Evolutionary conservation across 2,329 filamentous ascomycete genomes (phyloP).

Genomic region (Coniochaeta ligniaria): DNA sequence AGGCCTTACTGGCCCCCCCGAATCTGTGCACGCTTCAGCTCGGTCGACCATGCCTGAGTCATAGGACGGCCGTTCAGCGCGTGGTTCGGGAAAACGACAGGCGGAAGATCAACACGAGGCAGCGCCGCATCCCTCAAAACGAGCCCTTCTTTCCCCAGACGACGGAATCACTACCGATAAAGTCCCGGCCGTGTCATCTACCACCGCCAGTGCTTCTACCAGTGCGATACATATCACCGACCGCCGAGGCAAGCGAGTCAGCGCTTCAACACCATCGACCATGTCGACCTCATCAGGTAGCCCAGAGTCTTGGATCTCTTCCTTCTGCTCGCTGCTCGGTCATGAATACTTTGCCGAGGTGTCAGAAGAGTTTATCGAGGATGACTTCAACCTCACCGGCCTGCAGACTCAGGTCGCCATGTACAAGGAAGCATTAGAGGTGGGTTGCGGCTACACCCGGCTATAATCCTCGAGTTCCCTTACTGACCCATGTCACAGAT

Average conservation of each 20-base stretch:
- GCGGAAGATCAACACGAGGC: not conserved
- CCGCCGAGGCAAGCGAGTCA: slow-evolving; percentile 3
- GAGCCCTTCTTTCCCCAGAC: not conserved
- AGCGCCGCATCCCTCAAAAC: not conserved
- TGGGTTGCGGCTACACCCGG: slow-evolving; percentile 20
- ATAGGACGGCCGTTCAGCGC: slow-evolving; percentile 1
- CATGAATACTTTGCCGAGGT: slow-evolving; percentile 99
- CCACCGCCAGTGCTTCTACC: not conserved
- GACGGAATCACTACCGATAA: not conserved
- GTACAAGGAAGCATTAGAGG: slow-evolving; percentile 97
- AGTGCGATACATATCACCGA: not conserved
- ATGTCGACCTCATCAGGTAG: slow-evolving; percentile 57
- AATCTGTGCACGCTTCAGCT: not conserved
- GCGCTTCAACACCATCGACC: slow-evolving; percentile 10
- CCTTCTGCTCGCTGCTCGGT: slow-evolving; percentile 89
- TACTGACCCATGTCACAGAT: slow-evolving; percentile 46
- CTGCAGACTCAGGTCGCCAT: slow-evolving; percentile 92
- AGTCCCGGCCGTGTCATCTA: not conserved
- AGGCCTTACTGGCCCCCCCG: not conserved
- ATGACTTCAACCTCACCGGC: slow-evolving; percentile 98
- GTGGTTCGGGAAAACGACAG: not conserved
- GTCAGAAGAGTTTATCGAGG: slow-evolving; percentile 97
- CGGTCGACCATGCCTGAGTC: slow-evolving; percentile 1
- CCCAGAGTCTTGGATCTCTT: slow-evolving; percentile 93
- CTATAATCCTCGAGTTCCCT: not conserved